Conservation (phyloP, 495 filamentous ascomycete genomes). For the Neurospora sp. region DNA sequence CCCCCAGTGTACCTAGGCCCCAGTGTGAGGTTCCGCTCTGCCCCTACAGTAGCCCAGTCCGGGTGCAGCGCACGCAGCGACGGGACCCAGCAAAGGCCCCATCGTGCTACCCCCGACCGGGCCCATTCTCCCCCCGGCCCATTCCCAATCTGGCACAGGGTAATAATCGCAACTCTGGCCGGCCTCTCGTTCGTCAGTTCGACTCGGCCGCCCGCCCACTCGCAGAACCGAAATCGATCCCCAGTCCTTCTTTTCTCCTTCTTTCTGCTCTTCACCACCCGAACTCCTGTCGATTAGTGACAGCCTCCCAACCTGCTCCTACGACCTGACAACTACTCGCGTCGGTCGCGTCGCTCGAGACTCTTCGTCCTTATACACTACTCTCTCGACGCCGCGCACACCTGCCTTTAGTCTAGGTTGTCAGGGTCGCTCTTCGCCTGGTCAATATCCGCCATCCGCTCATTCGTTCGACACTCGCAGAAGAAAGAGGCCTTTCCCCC, state of each 20-base stretch:
- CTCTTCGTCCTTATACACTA: background rate
- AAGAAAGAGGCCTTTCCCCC: constrained; percentile 1
- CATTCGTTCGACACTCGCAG: background rate
- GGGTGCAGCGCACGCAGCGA: constrained; percentile 11
- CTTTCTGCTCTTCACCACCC: background rate
- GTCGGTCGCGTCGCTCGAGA: background rate
- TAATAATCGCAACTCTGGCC: constrained; percentile 23
- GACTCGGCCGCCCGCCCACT: constrained; percentile 6
- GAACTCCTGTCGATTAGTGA: background rate
- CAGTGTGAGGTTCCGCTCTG: background rate
- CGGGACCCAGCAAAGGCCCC: constrained; percentile 12
- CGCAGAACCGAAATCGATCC: constrained; percentile 1
- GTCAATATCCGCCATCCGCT: constrained; percentile 1
- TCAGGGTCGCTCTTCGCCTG: background rate
- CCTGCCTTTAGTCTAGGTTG: background rate
- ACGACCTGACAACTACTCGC: background rate
- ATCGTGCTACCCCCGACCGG: constrained; percentile 2
- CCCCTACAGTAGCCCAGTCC: background rate
- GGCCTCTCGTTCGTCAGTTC: constrained; percentile 11
- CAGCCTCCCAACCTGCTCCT: background rate
- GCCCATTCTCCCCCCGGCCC: constrained; percentile 1
- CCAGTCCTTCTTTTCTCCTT: constrained; percentile 6
- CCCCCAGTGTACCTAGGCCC: background rate
- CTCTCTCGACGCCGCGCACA: background rate
- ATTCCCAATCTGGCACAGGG: constrained; percentile 14